Evolutionary conservation across 2,329 filamentous ascomycete species (phyloP), one percentile per base, ranked within the genome.

Genomic region (Helicocarpus griseus): DNA sequence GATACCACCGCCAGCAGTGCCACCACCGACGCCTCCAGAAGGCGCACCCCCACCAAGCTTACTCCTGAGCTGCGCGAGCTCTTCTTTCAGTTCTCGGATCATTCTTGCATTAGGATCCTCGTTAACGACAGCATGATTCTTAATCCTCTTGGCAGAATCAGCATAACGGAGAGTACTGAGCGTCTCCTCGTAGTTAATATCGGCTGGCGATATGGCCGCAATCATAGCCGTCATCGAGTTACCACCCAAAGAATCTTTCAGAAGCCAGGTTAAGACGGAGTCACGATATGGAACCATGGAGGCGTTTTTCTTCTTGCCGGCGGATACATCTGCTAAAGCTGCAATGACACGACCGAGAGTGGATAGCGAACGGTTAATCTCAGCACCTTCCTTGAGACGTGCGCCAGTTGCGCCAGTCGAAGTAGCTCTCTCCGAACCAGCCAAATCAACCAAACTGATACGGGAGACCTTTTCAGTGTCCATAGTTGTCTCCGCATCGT

Each of bases 221-320:
- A 98, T 98, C 94, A 98, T 98, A 54, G 93, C 93, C 22, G 93
- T 98, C 87, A 97, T 91, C 68, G 91, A 97, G 77, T 98, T 98
- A 63, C 93, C 93, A 65, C 93, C 93, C 5, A 98, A 73, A 3
- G 91, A 97, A 68, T 98, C 94, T 66, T 98, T 98, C 58, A 98
- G 72, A 41, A 98, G 74, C 93, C 93, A 98, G 1, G 93, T 98
- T 58, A 98, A 73, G 47, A 98, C 83, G 64, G 89, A 95, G 74
- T 98, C 94, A 79, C 93, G 86, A 67, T 98, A 98, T 0, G 93
- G 94, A 0, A 98, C 93, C 69, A 94, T 82, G 11, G 77, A 78
- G 51, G 80, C 81, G 62, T 84, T 72, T 58, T 82, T 94, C 65
- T 85, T 85, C 72, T 89, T 90, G 17, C 85, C 85, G 0, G 86